Evolutionary conservation across 495 filamentous ascomycete genomes (phyloP).

Genomic region (Penicillium salamii): DNA sequence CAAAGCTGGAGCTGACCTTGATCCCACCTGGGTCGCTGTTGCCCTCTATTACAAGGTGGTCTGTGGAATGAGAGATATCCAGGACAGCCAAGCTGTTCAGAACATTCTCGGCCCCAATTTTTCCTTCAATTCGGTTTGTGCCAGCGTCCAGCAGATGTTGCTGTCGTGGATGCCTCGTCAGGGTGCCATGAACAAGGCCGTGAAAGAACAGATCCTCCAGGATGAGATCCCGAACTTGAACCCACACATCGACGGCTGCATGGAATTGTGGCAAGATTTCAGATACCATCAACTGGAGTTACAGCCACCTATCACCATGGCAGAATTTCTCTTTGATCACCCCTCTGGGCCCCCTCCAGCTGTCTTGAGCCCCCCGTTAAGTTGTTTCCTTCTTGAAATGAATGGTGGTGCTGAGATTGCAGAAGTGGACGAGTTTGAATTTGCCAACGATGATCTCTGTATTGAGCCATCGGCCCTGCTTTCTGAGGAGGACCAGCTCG

Average conservation of each 20-base stretch:
- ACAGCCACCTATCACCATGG: neutral
- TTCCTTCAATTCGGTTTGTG: neutral
- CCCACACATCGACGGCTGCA: neutral
- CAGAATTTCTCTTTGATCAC: neutral
- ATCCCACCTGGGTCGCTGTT: conserved; percentile 10
- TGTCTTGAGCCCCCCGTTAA: too few species aligned
- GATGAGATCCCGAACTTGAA: conserved; percentile 2
- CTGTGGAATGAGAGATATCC: conserved; percentile 2
- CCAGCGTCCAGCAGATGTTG: conserved; percentile 2
- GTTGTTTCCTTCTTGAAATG: too few species aligned
- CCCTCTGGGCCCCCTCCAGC: too few species aligned
- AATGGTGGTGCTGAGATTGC: too few species aligned
- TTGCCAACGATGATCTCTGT: too few species aligned
- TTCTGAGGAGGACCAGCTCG: too few species aligned
- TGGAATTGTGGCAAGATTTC: neutral
- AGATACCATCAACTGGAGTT: neutral
- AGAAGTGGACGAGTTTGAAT: too few species aligned
- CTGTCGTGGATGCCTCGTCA: neutral
- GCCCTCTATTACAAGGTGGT: conserved; percentile 18
- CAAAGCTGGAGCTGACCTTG: neutral
- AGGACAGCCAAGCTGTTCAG: neutral
- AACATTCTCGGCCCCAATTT: conserved; percentile 3
- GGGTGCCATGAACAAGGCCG: neutral
- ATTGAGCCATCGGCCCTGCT: too few species aligned
- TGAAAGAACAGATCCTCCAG: neutral